Conservation (phyloP, 805 yeast species). For the Candida manassasensis region DNA sequence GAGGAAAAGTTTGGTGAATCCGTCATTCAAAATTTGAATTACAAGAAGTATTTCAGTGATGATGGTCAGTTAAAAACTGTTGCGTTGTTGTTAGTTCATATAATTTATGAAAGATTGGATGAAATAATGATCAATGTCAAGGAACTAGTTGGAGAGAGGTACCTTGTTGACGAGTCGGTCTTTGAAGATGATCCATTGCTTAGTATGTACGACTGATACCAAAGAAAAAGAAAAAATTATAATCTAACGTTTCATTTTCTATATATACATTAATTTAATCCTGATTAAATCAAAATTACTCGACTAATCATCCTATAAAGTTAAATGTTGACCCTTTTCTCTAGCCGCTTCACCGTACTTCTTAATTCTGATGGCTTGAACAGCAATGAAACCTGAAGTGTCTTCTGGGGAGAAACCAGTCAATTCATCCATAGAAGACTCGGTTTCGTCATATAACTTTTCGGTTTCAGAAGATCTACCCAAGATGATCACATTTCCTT, state of each 20-base stretch:
- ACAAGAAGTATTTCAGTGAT: constrained; percentile 20
- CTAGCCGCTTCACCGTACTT: constrained; percentile 95
- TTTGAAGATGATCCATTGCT: constrained; percentile 1
- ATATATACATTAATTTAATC: constrained; percentile 2
- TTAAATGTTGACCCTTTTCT: constrained; percentile 60
- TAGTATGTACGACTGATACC: not conserved
- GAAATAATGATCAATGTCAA: constrained; percentile 25
- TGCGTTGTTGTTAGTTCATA: constrained; percentile 23
- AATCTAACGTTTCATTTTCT: not conserved
- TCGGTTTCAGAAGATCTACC: constrained; percentile 96
- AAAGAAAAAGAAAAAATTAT: too few species aligned
- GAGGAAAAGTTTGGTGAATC: constrained; percentile 11
- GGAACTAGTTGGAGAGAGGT: constrained; percentile 32
- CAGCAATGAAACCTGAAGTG: constrained; percentile 95
- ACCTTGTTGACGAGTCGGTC: not conserved
- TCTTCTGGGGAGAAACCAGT: constrained; percentile 97
- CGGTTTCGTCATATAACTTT: constrained; percentile 95
- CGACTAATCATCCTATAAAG: not conserved
- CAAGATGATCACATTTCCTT: constrained; percentile 77
- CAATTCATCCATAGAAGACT: constrained; percentile 98
- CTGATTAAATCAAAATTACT: not conserved
- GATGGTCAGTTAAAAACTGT: constrained; percentile 29
- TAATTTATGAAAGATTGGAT: constrained; percentile 27
- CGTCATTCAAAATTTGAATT: constrained; percentile 19
- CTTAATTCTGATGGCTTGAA: constrained; percentile 96